These are phyloP conservation scores for Melampsora occidentalis DNA, from an alignment of 1,284 basidiomycete species.

Conservation along the genomic window DNA sequence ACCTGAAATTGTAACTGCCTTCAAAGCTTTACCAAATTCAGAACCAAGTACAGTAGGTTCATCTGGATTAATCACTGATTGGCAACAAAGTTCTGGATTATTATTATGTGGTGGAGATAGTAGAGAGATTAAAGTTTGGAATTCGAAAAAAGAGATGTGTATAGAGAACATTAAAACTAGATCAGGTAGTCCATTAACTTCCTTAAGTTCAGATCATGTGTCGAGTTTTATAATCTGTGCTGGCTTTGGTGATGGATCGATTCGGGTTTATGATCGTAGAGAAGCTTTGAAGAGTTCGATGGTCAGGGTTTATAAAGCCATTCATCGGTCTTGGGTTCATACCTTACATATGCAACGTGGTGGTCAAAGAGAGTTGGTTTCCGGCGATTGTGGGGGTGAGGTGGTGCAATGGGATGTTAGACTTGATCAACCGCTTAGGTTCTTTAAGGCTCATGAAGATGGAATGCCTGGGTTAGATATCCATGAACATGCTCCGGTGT, in stretches of 20 bases:
- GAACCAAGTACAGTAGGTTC: slow-evolving; percentile 35
- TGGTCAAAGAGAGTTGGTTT: slow-evolving; percentile 71
- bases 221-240: slow-evolving; percentile 78
- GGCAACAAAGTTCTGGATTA: slow-evolving; percentile 85
- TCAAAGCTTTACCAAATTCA: slow-evolving; percentile 34
- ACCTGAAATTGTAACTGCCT: slow-evolving; percentile 31
- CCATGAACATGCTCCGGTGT: slow-evolving; percentile 78
- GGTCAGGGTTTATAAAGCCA: slow-evolving; percentile 68
- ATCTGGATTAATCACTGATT: slow-evolving; percentile 69
- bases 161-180: slow-evolving; percentile 83
- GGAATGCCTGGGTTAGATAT: slow-evolving; percentile 82
- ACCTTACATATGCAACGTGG: slow-evolving; percentile 81
- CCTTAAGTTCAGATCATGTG: slow-evolving; percentile 74
- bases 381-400: slow-evolving; percentile 88
- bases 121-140: slow-evolving; percentile 85
- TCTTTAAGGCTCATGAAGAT: slow-evolving; percentile 67
- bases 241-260: slow-evolving; percentile 86
- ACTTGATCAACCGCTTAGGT: slow-evolving; percentile 64
- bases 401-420: slow-evolving; percentile 91
- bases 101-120: slow-evolving; percentile 88
- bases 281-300: slow-evolving; percentile 79
- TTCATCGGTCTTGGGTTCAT: slow-evolving; percentile 87
- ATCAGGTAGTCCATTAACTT: slow-evolving; percentile 82
- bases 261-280: slow-evolving; percentile 88
- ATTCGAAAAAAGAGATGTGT: slow-evolving; percentile 84